Evolutionary conservation across 164 flowering plant species (phyloP).

Genomic region (Aristolochia fimbriata): DNA sequence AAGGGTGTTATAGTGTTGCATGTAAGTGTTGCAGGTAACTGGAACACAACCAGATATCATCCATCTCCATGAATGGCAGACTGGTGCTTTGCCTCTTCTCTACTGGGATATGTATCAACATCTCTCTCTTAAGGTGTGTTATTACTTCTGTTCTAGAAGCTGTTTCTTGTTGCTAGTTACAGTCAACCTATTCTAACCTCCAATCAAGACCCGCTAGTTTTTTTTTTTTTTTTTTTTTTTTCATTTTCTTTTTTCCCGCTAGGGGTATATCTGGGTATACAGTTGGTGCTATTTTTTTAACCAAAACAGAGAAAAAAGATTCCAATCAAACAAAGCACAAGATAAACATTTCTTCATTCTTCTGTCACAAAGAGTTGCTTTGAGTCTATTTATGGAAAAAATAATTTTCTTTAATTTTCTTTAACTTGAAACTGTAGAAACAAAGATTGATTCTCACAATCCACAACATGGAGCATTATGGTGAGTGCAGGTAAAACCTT

Average conservation of each 20-base stretch:
- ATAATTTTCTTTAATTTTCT: not conserved
- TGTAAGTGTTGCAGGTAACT: conserved; percentile 42
- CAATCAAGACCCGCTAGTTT: no score
- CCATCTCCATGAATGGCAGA: conserved; percentile 73
- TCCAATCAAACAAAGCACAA: no score
- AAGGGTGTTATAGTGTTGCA: not conserved
- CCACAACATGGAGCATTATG: conserved; percentile 75
- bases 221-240: no score
- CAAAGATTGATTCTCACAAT: conserved; percentile 57
- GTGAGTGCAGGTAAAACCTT: conserved; percentile 46
- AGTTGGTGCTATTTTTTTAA: not conserved
- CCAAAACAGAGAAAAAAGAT: not conserved
- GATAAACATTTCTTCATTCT: no score
- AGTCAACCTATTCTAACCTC: no score
- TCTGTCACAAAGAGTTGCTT: no score
- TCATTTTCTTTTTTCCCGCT: no score
- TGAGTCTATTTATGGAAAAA: not conserved
- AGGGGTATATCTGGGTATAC: not conserved
- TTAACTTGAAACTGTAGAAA: conserved; percentile 26
- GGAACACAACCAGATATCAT: conserved; percentile 55
- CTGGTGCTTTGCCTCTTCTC: conserved; percentile 50
- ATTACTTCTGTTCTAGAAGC: not conserved
- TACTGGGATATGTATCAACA: conserved; percentile 64
- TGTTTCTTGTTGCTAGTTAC: no score
- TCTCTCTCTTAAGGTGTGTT: conserved; percentile 42